These are phyloP conservation scores for Hansenula sp. DNA, from an alignment of 1,139 yeast species.

Conservation along the genomic window DNA sequence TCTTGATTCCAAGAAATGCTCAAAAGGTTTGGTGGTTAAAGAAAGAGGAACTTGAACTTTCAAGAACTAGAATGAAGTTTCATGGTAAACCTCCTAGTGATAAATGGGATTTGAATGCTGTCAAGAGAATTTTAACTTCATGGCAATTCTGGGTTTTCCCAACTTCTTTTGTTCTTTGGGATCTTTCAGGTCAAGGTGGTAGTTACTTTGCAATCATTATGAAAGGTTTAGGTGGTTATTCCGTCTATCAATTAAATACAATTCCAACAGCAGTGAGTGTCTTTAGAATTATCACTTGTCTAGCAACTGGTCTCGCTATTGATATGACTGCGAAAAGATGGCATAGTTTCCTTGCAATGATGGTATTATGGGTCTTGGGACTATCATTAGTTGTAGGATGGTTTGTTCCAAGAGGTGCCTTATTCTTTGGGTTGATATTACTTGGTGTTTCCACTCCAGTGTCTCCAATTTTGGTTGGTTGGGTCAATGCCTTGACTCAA, in stretches of 20 bases:
- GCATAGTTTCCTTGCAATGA: conserved; percentile 3
- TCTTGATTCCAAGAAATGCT: conserved; percentile 43
- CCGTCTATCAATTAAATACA: conserved; percentile 36
- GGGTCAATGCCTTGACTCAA: conserved; percentile 17
- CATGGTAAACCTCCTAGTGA: conserved; percentile 12
- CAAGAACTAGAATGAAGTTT: conserved; percentile 10
- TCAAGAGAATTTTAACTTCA: conserved; percentile 9
- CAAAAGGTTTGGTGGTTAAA: conserved; percentile 16
- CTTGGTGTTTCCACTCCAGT: conserved; percentile 13
- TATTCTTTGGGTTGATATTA: conserved; percentile 14
- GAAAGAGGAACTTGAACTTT: conserved; percentile 9
- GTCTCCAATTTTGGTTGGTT: conserved; percentile 14
- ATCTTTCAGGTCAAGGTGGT: not conserved
- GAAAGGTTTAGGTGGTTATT: conserved; percentile 27
- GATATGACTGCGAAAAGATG: not conserved
- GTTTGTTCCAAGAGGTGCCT: conserved; percentile 15
- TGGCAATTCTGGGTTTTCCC: conserved; percentile 16
- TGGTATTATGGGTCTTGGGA: conserved; percentile 12
- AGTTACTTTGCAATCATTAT: conserved; percentile 19
- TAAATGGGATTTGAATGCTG: conserved; percentile 5
- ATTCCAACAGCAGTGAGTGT: conserved; percentile 42
- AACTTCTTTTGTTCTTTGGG: conserved; percentile 7
- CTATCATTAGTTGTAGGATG: conserved; percentile 11
- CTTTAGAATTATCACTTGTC: conserved; percentile 31
- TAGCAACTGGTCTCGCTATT: not conserved